phyloP scores from a whole-genome alignment of 140 eudicot species.

The Ambrosia hybrid region DNA sequence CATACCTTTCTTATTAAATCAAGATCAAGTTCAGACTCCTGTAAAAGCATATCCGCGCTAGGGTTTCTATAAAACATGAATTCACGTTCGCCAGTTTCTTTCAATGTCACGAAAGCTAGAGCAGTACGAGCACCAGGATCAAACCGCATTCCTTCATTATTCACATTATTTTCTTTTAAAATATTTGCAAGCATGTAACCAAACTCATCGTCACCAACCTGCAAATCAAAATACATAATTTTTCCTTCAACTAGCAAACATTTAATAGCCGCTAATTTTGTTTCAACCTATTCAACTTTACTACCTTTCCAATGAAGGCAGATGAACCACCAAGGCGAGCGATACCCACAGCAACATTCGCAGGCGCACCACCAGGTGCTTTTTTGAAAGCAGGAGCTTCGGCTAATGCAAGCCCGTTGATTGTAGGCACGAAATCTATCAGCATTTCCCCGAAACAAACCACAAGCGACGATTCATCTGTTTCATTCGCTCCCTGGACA shows the following conservation, averaged over 20 bases:
- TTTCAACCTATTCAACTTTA: neutral
- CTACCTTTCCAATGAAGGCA: constrained; percentile 98
- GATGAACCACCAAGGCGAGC: constrained; percentile 95
- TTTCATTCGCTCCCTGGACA: constrained; percentile 44
- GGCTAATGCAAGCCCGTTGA: constrained; percentile 84
- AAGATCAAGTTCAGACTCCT: constrained; percentile 76
- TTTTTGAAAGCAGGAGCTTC: constrained; percentile 97
- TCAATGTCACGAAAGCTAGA: constrained; percentile 85
- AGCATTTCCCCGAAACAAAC: constrained; percentile 99
- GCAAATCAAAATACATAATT: constrained; percentile 10
- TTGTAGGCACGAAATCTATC: constrained; percentile 92
- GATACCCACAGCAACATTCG: constrained; percentile 98
- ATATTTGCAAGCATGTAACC: constrained; percentile 99
- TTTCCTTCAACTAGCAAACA: neutral
- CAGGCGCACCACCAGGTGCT: constrained; percentile 99
- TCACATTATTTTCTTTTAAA: constrained; percentile 83
- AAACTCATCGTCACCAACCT: constrained; percentile 99
- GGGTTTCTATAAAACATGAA: constrained; percentile 98
- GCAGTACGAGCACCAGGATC: constrained; percentile 99
- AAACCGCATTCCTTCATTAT: constrained; percentile 90
- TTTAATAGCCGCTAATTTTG: neutral
- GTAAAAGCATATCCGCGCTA: constrained; percentile 94
- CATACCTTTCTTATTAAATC: constrained; percentile 78
- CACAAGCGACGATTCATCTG: constrained; percentile 71
- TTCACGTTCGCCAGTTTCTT: constrained; percentile 89